Evolutionary conservation across 2,329 filamentous ascomycete species (phyloP).

Genomic region (Pyrenophora tritici-repentis): DNA sequence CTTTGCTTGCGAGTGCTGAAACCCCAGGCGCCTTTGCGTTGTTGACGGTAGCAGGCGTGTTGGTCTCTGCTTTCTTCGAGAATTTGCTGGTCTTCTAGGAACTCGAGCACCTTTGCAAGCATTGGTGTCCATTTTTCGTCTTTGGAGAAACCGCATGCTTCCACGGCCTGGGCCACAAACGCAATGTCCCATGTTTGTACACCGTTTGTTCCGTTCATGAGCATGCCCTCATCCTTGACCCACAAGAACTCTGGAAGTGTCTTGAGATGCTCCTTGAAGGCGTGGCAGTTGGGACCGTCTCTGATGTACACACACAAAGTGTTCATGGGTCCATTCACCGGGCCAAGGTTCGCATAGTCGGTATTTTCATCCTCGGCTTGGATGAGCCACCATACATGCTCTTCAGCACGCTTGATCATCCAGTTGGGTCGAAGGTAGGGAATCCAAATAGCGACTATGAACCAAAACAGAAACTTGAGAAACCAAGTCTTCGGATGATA

Average conservation of each 20-base stretch:
- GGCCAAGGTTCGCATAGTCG: constrained; percentile 81
- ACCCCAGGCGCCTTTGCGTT: constrained; percentile 90
- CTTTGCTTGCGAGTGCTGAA: constrained; percentile 93
- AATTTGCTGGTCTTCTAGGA: constrained; percentile 90
- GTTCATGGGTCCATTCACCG: constrained; percentile 90
- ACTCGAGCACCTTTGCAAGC: constrained; percentile 79
- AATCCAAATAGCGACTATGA: constrained; percentile 78
- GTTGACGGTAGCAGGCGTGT: constrained; percentile 82
- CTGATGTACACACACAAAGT: constrained; percentile 82
- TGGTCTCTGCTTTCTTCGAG: constrained; percentile 79
- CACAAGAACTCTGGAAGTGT: constrained; percentile 85
- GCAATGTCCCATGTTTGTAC: constrained; percentile 97
- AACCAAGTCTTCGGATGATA: constrained; percentile 91
- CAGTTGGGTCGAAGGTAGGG: constrained; percentile 72
- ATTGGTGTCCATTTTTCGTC: constrained; percentile 80
- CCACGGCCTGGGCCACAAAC: constrained; percentile 81
- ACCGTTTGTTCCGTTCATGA: constrained; percentile 96
- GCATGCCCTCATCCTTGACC: constrained; percentile 90
- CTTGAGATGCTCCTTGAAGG: constrained; percentile 77
- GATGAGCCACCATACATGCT: constrained; percentile 80
- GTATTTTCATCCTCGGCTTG: constrained; percentile 94
- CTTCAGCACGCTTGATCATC: constrained; percentile 73
- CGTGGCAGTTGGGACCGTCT: constrained; percentile 75
- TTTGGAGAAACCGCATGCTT: constrained; percentile 77
- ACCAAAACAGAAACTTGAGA: constrained; percentile 77